Percentiles rank a stretch among this genome's conserved stretches.
Conservation (phyloP, 176 grass and related monocot genomes). For the Carex myosuroides region DNA sequence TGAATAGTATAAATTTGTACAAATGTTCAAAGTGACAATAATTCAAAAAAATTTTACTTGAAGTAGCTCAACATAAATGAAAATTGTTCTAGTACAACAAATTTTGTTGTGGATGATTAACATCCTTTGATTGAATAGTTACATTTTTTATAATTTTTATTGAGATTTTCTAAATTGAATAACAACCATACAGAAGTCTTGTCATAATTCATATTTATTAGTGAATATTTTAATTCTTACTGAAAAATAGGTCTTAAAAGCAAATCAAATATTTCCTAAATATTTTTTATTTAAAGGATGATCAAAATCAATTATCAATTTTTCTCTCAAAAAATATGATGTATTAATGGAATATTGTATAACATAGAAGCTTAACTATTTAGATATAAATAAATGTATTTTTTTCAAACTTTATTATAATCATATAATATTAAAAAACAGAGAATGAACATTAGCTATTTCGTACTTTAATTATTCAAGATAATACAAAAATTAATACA, state of each 20-base stretch:
- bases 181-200: not conserved
- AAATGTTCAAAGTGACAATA: no score
- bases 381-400: no score
- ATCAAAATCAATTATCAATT: not conserved
- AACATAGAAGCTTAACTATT: no score
- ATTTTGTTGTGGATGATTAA: not conserved
- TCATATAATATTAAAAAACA: no score
- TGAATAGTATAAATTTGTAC: no score
- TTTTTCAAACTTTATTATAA: no score
- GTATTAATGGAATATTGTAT: no score
- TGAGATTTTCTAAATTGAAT: not conserved
- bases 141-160: not conserved
- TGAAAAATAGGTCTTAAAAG: not conserved
- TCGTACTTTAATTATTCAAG: not conserved
- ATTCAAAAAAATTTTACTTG: no score
- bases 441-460: no score
- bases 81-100: not conserved
- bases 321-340: not conserved
- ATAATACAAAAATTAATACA: not conserved
- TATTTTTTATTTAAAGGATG: not conserved
- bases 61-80: not conserved
- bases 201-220: not conserved
- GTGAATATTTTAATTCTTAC: not conserved
- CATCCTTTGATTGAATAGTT: not conserved
- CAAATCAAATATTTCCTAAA: not conserved